A percentile compares a stretch with the other conserved stretches of the same genome.
These are phyloP conservation scores for Tripterygium wilfordii DNA, from an alignment of 177 flowering plant genomes.

Conservation along the genomic window DNA sequence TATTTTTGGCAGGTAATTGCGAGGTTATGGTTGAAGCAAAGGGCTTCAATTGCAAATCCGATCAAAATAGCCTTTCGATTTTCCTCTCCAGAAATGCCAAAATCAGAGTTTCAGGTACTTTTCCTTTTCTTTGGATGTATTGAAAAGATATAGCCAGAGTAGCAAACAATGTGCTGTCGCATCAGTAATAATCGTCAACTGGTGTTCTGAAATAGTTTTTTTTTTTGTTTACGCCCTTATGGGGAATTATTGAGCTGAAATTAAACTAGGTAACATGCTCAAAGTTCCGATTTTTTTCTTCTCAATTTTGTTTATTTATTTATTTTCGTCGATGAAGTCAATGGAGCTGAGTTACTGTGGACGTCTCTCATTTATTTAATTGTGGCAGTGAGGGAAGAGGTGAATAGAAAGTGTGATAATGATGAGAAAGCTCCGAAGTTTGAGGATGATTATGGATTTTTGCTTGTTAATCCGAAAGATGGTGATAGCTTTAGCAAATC, in stretches of 20 bases:
- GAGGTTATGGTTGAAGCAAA: conserved; percentile 51
- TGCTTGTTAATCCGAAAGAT: conserved; percentile 67
- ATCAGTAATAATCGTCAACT: too few species aligned
- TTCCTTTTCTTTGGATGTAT: neutral
- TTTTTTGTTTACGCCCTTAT: neutral
- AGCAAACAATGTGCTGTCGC: too few species aligned
- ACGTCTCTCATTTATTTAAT: too few species aligned
- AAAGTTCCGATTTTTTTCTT: too few species aligned
- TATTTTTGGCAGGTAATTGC: conserved; percentile 58
- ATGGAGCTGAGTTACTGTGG: too few species aligned
- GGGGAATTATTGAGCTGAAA: too few species aligned
- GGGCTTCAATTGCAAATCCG: conserved; percentile 29
- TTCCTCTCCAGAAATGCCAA: conserved; percentile 30
- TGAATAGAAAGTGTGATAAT: neutral
- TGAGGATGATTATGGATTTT: conserved; percentile 28
- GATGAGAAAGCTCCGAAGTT: neutral
- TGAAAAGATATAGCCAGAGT: too few species aligned
- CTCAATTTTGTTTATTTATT: too few species aligned
- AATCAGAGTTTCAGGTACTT: conserved; percentile 48
- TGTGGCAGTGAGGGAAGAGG: conserved; percentile 26
- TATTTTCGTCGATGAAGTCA: too few species aligned
- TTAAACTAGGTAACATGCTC: too few species aligned
- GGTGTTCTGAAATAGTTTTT: neutral
- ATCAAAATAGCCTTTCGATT: conserved; percentile 30
- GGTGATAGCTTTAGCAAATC: conserved; percentile 33